Percentiles rank a stretch among this genome's conserved stretches.
Conservation (phyloP, 306 rosid species). For the Castanopsis chinensis region DNA sequence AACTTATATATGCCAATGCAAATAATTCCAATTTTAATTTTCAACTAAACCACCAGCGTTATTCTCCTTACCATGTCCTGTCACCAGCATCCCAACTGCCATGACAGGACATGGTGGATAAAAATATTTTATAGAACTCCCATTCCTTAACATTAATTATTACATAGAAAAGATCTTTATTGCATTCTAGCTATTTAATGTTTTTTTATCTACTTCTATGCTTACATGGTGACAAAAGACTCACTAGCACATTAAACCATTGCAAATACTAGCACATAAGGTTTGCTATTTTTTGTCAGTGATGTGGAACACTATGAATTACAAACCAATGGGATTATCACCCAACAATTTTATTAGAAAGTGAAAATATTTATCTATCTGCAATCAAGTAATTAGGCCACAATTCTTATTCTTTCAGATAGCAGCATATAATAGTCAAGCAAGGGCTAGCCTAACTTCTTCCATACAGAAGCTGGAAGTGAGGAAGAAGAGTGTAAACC, state of each 20-base stretch:
- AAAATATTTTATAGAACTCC: not conserved
- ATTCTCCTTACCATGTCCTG: not conserved
- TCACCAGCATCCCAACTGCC: not conserved
- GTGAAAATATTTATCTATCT: not conserved
- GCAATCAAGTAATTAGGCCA: not conserved
- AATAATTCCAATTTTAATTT: not conserved
- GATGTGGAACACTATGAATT: not conserved
- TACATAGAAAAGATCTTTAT: not conserved
- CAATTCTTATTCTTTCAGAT: not conserved
- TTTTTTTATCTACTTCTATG: not conserved
- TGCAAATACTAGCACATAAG: not conserved
- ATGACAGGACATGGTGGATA: not conserved
- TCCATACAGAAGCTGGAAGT: not conserved
- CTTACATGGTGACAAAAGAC: not conserved
- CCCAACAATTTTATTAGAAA: not conserved
- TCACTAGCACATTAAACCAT: not conserved
- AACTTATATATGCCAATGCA: not conserved
- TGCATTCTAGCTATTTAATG: not conserved
- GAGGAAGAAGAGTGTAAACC: conserved; percentile 13
- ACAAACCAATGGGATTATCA: not conserved
- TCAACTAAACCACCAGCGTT: not conserved
- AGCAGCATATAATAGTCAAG: not conserved
- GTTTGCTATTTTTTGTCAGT: not conserved
- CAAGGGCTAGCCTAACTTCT: not conserved
- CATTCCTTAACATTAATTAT: not conserved